These are phyloP conservation scores for Cnidoscolus chayamansa DNA, from an alignment of 441 rosid species.

Conservation along the genomic window DNA sequence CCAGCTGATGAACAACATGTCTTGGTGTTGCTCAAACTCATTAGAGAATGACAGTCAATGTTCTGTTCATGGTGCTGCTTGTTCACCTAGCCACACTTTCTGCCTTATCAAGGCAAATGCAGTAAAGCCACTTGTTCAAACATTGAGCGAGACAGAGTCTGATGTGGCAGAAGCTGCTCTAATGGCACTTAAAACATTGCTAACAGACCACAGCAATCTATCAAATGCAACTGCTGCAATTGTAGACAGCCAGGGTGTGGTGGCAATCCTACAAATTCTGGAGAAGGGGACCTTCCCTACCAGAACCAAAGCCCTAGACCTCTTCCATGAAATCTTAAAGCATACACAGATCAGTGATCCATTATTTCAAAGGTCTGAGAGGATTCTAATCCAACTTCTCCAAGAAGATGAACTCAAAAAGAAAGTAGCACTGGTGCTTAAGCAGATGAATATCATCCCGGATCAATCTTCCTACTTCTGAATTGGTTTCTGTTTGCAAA, in stretches of 20 bases:
- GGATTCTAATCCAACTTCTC: slow-evolving; percentile 48
- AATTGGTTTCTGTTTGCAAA: slow-evolving; percentile 7
- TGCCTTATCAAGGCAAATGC: slow-evolving; percentile 56
- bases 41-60: slow-evolving; percentile 27
- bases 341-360: slow-evolving; percentile 25
- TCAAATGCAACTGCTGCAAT: slow-evolving; percentile 43
- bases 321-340: slow-evolving; percentile 40
- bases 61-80: slow-evolving; percentile 46
- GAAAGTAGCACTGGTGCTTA: slow-evolving; percentile 45
- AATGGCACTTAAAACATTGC: slow-evolving; percentile 49
- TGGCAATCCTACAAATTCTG: slow-evolving; percentile 41
- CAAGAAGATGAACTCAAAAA: slow-evolving; percentile 39
- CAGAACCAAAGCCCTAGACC: slow-evolving; percentile 44
- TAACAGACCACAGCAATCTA: slow-evolving; percentile 32
- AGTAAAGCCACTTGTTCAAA: slow-evolving; percentile 43
- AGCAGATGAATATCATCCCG: slow-evolving; percentile 44
- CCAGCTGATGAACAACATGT: slow-evolving; percentile 23
- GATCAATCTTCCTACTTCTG: slow-evolving; percentile 57
- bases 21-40: slow-evolving; percentile 42
- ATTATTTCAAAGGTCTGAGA: slow-evolving; percentile 35
- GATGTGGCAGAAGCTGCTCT: slow-evolving; percentile 54
- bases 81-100: slow-evolving; percentile 40
- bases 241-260: slow-evolving; percentile 41
- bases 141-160: slow-evolving; percentile 38
- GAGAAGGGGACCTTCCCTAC: slow-evolving; percentile 47